phyloP scores from a whole-genome alignment of 805 yeast genomes.

The Jamesozyma jinghongensis region DNA sequence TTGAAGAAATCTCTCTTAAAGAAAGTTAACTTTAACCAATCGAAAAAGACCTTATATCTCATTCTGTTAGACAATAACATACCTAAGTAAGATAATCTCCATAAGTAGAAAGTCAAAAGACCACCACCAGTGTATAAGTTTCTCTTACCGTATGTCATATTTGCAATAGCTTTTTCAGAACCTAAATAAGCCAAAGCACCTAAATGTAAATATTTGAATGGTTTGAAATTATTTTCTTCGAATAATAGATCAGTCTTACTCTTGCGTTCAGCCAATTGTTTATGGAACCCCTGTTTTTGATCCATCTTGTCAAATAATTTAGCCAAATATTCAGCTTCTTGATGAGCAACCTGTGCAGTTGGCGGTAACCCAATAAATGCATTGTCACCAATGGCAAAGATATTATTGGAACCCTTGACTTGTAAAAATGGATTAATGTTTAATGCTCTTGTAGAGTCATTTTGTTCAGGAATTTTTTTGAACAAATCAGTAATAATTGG shows the following conservation, averaged over 20 bases:
- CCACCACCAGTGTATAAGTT: constrained; percentile 83
- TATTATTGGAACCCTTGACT: constrained; percentile 73
- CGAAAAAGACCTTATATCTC: constrained; percentile 74
- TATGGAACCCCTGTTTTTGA: constrained; percentile 32
- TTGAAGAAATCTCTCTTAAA: constrained; percentile 93
- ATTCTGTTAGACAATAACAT: constrained; percentile 85
- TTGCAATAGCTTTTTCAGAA: constrained; percentile 89
- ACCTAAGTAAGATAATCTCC: constrained; percentile 85
- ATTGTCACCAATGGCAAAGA: constrained; percentile 90
- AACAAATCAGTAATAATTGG: constrained; percentile 58
- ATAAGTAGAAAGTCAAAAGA: constrained; percentile 75
- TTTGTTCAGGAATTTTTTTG: constrained; percentile 66
- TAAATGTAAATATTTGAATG: constrained; percentile 75
- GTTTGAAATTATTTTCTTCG: constrained; percentile 43
- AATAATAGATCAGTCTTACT: constrained; percentile 35
- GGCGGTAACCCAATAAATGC: constrained; percentile 85
- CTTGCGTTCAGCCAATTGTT: constrained; percentile 31
- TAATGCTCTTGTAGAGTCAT: constrained; percentile 78
- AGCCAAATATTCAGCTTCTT: constrained; percentile 79
- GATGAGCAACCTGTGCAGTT: constrained; percentile 95
- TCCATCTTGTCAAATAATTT: constrained; percentile 53
- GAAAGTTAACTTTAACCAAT: constrained; percentile 79
- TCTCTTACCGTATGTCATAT: constrained; percentile 71
- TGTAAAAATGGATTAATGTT: constrained; percentile 68
- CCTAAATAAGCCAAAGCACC: constrained; percentile 94